Conservation (phyloP, 2,329 filamentous ascomycete genomes). For the Magnaporthiopsis incrustans region DNA sequence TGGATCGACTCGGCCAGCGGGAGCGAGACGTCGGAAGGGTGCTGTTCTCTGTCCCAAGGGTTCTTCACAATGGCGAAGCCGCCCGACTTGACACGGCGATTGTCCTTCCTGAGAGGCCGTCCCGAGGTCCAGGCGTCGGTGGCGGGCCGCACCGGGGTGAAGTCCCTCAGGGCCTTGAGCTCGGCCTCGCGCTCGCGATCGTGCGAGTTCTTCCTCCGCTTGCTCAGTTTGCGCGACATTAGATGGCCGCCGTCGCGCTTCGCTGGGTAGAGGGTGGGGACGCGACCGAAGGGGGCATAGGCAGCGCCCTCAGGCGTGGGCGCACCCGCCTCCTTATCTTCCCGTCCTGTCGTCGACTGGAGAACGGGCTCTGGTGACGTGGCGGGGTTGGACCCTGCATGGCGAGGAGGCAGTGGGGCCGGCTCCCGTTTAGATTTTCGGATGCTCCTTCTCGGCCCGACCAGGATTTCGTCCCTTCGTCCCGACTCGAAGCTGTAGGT, state of each 20-base stretch:
- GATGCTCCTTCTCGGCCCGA: slow-evolving; percentile 22
- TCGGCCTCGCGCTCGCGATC: slow-evolving; percentile 78
- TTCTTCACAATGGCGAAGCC: slow-evolving; percentile 28
- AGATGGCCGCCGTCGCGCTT: slow-evolving; percentile 53
- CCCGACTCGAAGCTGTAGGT: slow-evolving; percentile 57
- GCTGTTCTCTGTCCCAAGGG: slow-evolving; percentile 42
- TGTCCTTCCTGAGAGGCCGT: slow-evolving; percentile 53
- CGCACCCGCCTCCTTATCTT: neutral
- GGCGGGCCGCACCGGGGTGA: slow-evolving; percentile 56
- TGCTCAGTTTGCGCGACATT: slow-evolving; percentile 61
- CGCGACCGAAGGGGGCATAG: slow-evolving; percentile 24
- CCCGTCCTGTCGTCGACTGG: neutral
- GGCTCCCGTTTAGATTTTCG: slow-evolving; percentile 16
- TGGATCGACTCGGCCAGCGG: slow-evolving; percentile 66
- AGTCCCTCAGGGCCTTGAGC: slow-evolving; percentile 74
- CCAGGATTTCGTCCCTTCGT: slow-evolving; percentile 44
- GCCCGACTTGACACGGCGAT: slow-evolving; percentile 54
- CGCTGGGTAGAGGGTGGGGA: slow-evolving; percentile 46
- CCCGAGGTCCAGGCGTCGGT: slow-evolving; percentile 52
- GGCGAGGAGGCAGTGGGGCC: slow-evolving; percentile 17
- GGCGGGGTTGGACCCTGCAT: slow-evolving; percentile 8
- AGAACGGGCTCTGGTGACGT: slow-evolving; percentile 9
- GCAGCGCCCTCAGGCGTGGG: slow-evolving; percentile 15
- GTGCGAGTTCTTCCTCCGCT: slow-evolving; percentile 62
- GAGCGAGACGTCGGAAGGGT: slow-evolving; percentile 65